These are phyloP conservation scores for Ramaria sp. DNA, from an alignment of 768 basidiomycete species.

Conservation along the genomic window DNA sequence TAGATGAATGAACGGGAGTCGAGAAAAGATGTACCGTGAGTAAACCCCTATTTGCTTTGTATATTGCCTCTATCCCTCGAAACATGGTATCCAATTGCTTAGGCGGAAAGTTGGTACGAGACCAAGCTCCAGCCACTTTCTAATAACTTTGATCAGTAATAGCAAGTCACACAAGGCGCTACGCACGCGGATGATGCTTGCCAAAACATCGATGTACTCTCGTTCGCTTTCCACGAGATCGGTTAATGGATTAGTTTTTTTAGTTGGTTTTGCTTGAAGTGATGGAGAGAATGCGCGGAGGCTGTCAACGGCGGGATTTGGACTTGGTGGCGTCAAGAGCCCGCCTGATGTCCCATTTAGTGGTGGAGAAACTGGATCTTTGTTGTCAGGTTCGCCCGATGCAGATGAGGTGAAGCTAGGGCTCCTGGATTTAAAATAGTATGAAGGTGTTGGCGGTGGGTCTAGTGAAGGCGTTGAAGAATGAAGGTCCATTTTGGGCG, in stretches of 20 bases:
- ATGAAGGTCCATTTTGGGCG: conserved; percentile 16
- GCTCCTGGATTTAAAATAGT: conserved; percentile 11
- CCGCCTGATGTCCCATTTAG: conserved; percentile 1
- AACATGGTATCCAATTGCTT: conserved; percentile 90
- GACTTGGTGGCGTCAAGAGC: not conserved
- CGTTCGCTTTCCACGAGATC: conserved; percentile 95
- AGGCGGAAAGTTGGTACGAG: conserved; percentile 87
- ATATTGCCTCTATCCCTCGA: conserved; percentile 82
- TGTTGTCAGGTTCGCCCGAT: not conserved
- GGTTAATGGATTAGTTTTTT: conserved; percentile 69
- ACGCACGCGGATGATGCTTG: conserved; percentile 83
- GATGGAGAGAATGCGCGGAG: not conserved
- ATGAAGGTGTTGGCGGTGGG: conserved; percentile 3
- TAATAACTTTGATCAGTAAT: conserved; percentile 22
- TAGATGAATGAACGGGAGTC: not conserved
- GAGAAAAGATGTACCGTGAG: conserved; percentile 42
- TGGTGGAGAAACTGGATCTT: not conserved
- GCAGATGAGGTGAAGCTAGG: not conserved
- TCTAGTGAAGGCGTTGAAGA: conserved; percentile 7
- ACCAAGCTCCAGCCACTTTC: conserved; percentile 99
- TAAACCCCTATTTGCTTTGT: conserved; percentile 80
- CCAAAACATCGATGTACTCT: conserved; percentile 80
- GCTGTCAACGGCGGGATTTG: not conserved
- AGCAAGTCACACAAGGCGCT: conserved; percentile 4
- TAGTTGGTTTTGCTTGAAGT: conserved; percentile 22